phyloP scores from a whole-genome alignment of 2,329 filamentous ascomycete genomes.

The Talaromyces marneffei region DNA sequence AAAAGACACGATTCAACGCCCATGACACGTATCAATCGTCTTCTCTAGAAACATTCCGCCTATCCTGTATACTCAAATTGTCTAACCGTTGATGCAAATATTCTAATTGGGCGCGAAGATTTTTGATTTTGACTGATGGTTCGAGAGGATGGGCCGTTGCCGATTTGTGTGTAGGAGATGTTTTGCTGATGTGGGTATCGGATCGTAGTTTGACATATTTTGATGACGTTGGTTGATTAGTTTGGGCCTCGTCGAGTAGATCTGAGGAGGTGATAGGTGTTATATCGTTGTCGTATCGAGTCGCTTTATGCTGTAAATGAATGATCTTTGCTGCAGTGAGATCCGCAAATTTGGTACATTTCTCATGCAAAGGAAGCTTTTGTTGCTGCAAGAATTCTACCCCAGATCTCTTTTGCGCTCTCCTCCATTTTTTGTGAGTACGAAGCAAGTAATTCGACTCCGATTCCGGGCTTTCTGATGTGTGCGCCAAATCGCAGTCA shows the following conservation, averaged over 20 bases:
- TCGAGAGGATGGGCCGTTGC: neutral
- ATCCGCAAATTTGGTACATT: slow-evolving; percentile 30
- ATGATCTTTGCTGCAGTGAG: slow-evolving; percentile 25
- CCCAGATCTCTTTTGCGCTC: slow-evolving; percentile 16
- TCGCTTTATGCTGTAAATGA: slow-evolving; percentile 12
- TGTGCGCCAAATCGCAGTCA: slow-evolving; percentile 21
- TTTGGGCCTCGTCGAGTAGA: neutral
- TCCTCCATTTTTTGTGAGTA: slow-evolving; percentile 24
- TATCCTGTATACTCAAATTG: slow-evolving; percentile 2
- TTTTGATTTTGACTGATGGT: neutral
- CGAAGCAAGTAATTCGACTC: neutral
- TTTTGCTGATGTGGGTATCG: neutral
- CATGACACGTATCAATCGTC: neutral
- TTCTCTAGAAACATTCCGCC: neutral
- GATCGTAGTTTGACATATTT: neutral
- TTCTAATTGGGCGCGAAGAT: slow-evolving; percentile 3
- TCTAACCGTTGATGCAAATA: slow-evolving; percentile 4
- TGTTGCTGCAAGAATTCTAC: slow-evolving; percentile 15
- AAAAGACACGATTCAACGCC: neutral
- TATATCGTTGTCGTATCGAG: neutral
- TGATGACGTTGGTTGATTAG: neutral
- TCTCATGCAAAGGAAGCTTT: slow-evolving; percentile 23
- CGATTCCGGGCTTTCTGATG: slow-evolving; percentile 1
- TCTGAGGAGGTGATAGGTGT: neutral
- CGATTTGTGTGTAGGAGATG: neutral